A percentile compares a stretch with the other conserved stretches of the same genome.
Evolutionary conservation across 2,329 filamentous ascomycete genomes (phyloP).

Genomic region (Cercospora brassicicola): DNA sequence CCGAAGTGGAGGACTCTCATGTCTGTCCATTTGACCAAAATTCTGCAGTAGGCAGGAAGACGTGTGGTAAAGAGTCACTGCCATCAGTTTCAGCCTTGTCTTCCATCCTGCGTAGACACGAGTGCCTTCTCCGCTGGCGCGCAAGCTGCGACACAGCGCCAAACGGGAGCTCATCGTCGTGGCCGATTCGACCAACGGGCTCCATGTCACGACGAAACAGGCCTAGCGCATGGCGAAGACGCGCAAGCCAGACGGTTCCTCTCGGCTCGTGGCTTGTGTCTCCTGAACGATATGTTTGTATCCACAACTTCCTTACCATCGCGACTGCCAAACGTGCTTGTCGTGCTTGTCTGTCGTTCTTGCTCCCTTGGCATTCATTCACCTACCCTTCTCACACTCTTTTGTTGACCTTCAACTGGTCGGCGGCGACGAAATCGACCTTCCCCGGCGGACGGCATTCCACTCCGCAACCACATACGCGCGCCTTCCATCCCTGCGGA

Average conservation of each 20-base stretch:
- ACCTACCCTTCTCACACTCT: conserved; percentile 3
- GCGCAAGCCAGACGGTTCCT: conserved; percentile 19
- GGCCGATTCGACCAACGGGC: conserved; percentile 1
- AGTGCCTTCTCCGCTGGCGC: conserved; percentile 2
- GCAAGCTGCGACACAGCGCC: neutral
- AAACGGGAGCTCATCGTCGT: neutral
- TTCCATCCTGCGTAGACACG: neutral
- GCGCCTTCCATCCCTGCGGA: conserved; percentile 9
- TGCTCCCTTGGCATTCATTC: conserved; percentile 23
- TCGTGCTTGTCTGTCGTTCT: conserved; percentile 23
- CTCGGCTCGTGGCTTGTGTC: conserved; percentile 15
- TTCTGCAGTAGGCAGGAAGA: neutral
- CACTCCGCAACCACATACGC: conserved; percentile 7
- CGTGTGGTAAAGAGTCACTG: neutral
- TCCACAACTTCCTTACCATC: conserved; percentile 16
- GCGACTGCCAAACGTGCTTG: conserved; percentile 19
- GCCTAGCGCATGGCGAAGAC: conserved; percentile 21
- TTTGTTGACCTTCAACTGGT: neutral
- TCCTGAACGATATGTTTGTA: conserved; percentile 24
- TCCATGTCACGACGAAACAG: conserved; percentile 16
- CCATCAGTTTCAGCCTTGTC: neutral
- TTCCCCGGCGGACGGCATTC: conserved; percentile 6
- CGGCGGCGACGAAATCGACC: neutral
- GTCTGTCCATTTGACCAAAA: neutral
- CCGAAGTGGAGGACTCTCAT: neutral